A percentile compares a stretch with the other conserved stretches of the same genome.
Conservation (phyloP, 371 early-diverging fungal species). For the Lichtheimia ornata region DNA sequence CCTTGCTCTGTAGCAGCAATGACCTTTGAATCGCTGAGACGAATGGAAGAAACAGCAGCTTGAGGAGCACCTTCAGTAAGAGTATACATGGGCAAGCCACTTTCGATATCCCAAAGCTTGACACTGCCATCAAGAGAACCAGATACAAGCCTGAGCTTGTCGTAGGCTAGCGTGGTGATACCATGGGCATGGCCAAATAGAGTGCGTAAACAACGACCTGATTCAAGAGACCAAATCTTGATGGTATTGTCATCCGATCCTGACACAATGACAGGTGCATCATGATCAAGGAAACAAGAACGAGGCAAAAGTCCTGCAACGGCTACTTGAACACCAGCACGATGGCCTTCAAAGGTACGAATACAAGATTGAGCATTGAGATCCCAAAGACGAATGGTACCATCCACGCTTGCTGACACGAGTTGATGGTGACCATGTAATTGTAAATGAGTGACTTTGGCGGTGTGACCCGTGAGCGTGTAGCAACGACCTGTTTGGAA, state of each 20-base stretch:
- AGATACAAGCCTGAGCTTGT: slow-evolving; percentile 84
- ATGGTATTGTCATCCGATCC: slow-evolving; percentile 86
- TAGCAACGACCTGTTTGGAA: slow-evolving; percentile 79
- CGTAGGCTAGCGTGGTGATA: slow-evolving; percentile 82
- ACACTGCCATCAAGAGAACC: slow-evolving; percentile 85
- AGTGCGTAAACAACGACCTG: slow-evolving; percentile 76
- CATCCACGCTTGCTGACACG: slow-evolving; percentile 84
- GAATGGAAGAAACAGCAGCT: slow-evolving; percentile 67
- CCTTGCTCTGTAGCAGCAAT: slow-evolving; percentile 83
- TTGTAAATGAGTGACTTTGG: slow-evolving; percentile 59
- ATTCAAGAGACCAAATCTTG: slow-evolving; percentile 76
- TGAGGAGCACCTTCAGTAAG: slow-evolving; percentile 51
- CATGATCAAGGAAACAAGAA: slow-evolving; percentile 5
- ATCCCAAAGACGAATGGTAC: slow-evolving; percentile 89
- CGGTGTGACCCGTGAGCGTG: slow-evolving; percentile 69
- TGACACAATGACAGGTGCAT: slow-evolving; percentile 63
- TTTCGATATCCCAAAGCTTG: slow-evolving; percentile 90
- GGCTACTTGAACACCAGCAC: slow-evolving; percentile 73
- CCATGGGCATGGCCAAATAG: slow-evolving; percentile 86
- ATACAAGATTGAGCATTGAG: slow-evolving; percentile 64
- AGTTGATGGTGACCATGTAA: slow-evolving; percentile 70
- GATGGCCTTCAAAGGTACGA: slow-evolving; percentile 69
- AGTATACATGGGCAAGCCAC: slow-evolving; percentile 71
- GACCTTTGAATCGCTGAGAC: slow-evolving; percentile 80
- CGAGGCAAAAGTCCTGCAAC: slow-evolving; percentile 32